These are phyloP conservation scores for Exophiala sideris DNA, from an alignment of 2,329 filamentous ascomycete genomes.

Conservation along the genomic window DNA sequence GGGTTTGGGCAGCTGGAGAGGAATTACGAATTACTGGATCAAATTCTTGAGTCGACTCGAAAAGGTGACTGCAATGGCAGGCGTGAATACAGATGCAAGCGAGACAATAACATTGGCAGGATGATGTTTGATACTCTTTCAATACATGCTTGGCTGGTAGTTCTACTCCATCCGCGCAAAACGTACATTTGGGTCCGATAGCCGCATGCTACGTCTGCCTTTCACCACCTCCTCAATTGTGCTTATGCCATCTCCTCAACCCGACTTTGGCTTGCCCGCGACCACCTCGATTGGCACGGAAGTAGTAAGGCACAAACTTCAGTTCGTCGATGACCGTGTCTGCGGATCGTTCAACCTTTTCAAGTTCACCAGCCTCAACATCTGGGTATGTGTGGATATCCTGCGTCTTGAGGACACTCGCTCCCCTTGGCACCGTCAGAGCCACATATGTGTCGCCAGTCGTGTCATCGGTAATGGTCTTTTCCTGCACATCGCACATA, in stretches of 20 bases:
- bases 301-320: conserved; percentile 54
- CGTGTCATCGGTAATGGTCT: conserved; percentile 1
- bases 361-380: background rate
- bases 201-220: too few species aligned
- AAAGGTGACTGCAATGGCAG: conserved; percentile 4
- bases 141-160: too few species aligned
- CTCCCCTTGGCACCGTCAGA: conserved; percentile 12
- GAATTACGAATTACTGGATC: conserved; percentile 8
- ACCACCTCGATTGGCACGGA: conserved; percentile 54
- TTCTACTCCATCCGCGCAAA: too few species aligned
- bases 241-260: conserved; percentile 17
- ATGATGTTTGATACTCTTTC: background rate
- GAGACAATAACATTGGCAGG: background rate
- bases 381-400: conserved; percentile 6
- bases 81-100: background rate
- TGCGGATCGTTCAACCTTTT: background rate
- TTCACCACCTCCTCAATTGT: background rate
- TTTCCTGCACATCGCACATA: conserved; percentile 5
- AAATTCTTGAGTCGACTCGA: conserved; percentile 3
- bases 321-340: conserved; percentile 34
- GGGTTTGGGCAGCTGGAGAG: conserved; percentile 3
- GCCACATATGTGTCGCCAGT: conserved; percentile 15
- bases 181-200: too few species aligned
- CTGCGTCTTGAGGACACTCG: conserved; percentile 2
- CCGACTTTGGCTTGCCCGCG: conserved; percentile 53